These are phyloP conservation scores for Jamesozyma gamospora DNA, from an alignment of 805 yeast genomes.

Conservation along the genomic window DNA sequence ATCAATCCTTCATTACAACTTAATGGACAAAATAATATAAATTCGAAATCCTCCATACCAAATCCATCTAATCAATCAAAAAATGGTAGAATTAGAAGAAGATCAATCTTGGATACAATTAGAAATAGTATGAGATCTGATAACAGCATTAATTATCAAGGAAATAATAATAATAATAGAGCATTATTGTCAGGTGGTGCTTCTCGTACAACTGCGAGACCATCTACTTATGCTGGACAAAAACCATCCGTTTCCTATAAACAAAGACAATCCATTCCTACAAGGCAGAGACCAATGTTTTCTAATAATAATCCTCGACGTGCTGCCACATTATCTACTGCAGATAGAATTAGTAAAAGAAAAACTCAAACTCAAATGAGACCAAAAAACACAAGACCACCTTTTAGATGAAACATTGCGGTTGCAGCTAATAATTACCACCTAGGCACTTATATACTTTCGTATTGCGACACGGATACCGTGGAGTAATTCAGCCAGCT, in stretches of 20 bases:
- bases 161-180: neutral
- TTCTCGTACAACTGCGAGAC: neutral
- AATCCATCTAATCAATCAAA: constrained; percentile 3
- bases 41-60: neutral
- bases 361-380: constrained; percentile 3
- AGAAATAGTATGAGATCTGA: constrained; percentile 16
- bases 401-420: too few relatives aligned
- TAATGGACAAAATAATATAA: neutral
- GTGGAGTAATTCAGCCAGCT: too few relatives aligned
- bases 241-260: too few relatives aligned
- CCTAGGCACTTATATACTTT: too few relatives aligned
- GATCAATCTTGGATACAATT: constrained; percentile 26
- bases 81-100: constrained; percentile 20
- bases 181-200: constrained; percentile 4
- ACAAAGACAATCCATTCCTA: neutral
- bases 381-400: constrained; percentile 13
- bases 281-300: neutral
- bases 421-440: too few relatives aligned
- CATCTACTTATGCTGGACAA: too few relatives aligned
- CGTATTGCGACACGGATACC: too few relatives aligned
- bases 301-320: neutral
- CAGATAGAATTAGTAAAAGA: constrained; percentile 2
- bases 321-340: neutral
- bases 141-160: too few relatives aligned
- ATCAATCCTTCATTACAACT: constrained; percentile 18